Evolutionary conservation across 495 filamentous ascomycete genomes (phyloP).

Genomic region (Friedmanniomyces endolithicus): DNA sequence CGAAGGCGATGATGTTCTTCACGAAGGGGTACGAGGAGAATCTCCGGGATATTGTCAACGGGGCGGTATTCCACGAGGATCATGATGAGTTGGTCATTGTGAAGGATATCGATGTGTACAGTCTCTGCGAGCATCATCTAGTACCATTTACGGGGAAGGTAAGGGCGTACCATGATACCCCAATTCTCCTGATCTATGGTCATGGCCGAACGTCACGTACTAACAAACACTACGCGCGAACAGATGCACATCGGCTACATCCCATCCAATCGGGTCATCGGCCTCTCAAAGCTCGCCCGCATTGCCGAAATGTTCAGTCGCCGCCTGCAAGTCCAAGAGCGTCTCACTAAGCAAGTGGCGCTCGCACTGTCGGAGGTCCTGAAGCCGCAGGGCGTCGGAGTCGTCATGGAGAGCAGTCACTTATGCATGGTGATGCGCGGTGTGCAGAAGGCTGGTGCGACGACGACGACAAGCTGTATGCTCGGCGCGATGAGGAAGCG

Average conservation of each 20-base stretch:
- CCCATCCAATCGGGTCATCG: constrained; percentile 71
- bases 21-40: constrained; percentile 99
- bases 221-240: background rate
- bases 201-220: no score
- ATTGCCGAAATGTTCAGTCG: constrained; percentile 96
- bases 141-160: constrained; percentile 94
- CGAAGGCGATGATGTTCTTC: constrained; percentile 94
- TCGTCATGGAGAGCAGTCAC: constrained; percentile 95
- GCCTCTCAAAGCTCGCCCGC: constrained; percentile 86
- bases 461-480: constrained; percentile 91
- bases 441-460: constrained; percentile 76
- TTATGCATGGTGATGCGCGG: constrained; percentile 98
- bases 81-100: constrained; percentile 97
- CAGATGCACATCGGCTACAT: constrained; percentile 99
- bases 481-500: constrained; percentile 84
- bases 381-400: constrained; percentile 85
- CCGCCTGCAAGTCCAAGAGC: constrained; percentile 86
- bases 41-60: constrained; percentile 81
- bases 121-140: constrained; percentile 93
- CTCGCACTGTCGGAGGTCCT: constrained; percentile 85
- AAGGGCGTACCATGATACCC: no score
- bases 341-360: constrained; percentile 90
- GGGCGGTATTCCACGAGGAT: constrained; percentile 90
- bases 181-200: no score
- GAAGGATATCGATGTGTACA: constrained; percentile 93